phyloP scores from a whole-genome alignment of 2,329 filamentous ascomycete genomes.

The Juglanconis oblonga region DNA sequence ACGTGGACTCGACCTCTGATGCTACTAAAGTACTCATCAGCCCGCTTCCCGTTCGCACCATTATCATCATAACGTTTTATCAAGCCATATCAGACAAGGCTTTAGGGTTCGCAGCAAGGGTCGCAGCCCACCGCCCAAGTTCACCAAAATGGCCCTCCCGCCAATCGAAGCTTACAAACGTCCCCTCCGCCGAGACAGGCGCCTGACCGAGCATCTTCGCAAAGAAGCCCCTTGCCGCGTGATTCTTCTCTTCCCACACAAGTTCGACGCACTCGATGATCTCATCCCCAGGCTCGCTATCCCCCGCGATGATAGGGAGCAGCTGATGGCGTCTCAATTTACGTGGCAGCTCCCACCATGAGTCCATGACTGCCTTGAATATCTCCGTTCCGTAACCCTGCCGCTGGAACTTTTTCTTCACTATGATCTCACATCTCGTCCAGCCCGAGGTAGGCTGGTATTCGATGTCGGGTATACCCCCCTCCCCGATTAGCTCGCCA shows the following conservation, averaged over 20 bases:
- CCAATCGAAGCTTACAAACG: conserved; percentile 11
- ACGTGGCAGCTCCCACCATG: conserved; percentile 17
- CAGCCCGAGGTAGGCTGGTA: conserved; percentile 12
- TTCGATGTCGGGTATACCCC: conserved; percentile 20
- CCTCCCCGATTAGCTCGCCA: conserved; percentile 28
- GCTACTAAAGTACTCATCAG: too few species aligned
- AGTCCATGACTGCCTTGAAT: conserved; percentile 9
- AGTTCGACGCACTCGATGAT: conserved; percentile 14
- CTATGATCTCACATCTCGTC: conserved; percentile 11
- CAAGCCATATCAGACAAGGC: too few species aligned
- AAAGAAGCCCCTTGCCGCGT: conserved; percentile 8
- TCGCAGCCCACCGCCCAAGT: conserved; percentile 3
- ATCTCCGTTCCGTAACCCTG: conserved; percentile 18
- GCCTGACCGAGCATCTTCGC: conserved; percentile 4
- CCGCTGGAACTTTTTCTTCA: conserved; percentile 2
- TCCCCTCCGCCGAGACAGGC: background rate
- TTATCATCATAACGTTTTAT: too few species aligned
- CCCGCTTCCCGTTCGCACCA: too few species aligned
- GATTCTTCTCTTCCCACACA: conserved; percentile 10
- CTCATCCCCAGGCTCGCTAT: conserved; percentile 6
- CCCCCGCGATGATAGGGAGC: background rate
- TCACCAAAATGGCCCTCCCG: conserved; percentile 11
- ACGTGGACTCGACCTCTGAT: too few species aligned
- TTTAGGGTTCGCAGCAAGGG: background rate
- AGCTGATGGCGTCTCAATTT: conserved; percentile 12